Conservation (phyloP, 306 rosid species). For the Vigna nakashimae region DNA sequence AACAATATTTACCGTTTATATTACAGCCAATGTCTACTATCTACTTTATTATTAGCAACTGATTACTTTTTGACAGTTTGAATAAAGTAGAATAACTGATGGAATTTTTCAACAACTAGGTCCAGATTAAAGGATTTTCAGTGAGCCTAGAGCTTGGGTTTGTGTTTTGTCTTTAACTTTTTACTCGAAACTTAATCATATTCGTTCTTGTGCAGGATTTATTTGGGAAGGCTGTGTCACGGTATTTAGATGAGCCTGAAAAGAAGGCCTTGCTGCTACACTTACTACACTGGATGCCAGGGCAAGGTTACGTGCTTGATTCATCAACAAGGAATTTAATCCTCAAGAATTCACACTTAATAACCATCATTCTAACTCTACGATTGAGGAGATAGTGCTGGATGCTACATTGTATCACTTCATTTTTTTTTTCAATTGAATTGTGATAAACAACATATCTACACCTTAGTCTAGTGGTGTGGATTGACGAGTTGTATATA, state of each 20-base stretch:
- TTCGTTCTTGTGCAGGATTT: constrained; percentile 58
- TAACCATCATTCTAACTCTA: constrained; percentile 39
- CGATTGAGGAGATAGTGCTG: constrained; percentile 18
- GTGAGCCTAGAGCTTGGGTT: constrained; percentile 15
- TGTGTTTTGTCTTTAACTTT: background rate
- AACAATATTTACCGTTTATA: background rate
- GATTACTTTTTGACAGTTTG: constrained; percentile 10
- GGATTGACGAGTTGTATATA: constrained; percentile 29
- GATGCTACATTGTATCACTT: background rate
- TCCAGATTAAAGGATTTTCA: constrained; percentile 12
- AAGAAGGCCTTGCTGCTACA: constrained; percentile 88
- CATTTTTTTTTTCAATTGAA: background rate
- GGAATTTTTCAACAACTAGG: constrained; percentile 1
- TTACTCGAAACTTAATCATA: constrained; percentile 30
- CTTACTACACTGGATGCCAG: constrained; percentile 85
- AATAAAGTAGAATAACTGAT: constrained; percentile 8
- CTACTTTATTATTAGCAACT: background rate
- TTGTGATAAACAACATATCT: background rate
- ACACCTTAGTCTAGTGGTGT: constrained; percentile 3
- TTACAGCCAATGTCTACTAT: background rate
- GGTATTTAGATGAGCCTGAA: constrained; percentile 72
- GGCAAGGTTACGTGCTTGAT: constrained; percentile 80
- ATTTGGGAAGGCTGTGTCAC: constrained; percentile 73
- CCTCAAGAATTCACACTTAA: constrained; percentile 77
- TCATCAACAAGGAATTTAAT: constrained; percentile 80